A percentile compares a stretch with the other conserved stretches of the same genome.
Conservation (phyloP, 768 basidiomycete species). For the Tricholoma terreum region DNA sequence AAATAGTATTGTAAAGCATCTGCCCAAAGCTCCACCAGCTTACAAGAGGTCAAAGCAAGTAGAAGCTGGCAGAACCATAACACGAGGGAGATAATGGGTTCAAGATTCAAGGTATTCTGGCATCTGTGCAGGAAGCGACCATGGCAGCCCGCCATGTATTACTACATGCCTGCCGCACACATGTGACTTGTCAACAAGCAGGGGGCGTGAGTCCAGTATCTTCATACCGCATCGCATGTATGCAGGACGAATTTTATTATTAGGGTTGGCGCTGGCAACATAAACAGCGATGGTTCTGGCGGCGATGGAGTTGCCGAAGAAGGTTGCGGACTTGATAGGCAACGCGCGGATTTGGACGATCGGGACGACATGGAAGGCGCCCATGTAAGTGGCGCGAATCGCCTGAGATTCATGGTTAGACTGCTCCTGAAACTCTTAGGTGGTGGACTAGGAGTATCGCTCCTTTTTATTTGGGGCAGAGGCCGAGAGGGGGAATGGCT, state of each 20-base stretch:
- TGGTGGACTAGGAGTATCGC: no score
- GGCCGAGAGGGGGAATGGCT: conserved; percentile 16
- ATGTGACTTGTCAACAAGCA: no score
- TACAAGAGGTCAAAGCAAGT: neutral
- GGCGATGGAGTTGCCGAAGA: no score
- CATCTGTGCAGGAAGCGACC: no score
- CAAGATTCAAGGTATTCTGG: neutral
- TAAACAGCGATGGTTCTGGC: neutral
- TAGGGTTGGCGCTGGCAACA: no score
- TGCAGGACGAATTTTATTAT: no score
- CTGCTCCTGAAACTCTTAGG: conserved; percentile 47
- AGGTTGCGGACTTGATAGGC: conserved; percentile 32
- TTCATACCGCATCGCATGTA: no score
- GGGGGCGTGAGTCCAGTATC: no score
- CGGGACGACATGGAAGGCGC: conserved; percentile 59
- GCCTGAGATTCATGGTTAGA: conserved; percentile 43
- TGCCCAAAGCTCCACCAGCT: neutral
- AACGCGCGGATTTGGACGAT: conserved; percentile 24
- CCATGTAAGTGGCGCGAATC: conserved; percentile 59
- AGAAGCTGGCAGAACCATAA: neutral
- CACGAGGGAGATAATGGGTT: neutral
- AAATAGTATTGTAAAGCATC: neutral
- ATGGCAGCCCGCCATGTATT: no score
- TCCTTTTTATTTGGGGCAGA: conserved; percentile 13
- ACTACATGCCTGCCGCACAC: no score